phyloP scores from a whole-genome alignment of 129 eudicot species.

The Ambrosia trifida region DNA sequence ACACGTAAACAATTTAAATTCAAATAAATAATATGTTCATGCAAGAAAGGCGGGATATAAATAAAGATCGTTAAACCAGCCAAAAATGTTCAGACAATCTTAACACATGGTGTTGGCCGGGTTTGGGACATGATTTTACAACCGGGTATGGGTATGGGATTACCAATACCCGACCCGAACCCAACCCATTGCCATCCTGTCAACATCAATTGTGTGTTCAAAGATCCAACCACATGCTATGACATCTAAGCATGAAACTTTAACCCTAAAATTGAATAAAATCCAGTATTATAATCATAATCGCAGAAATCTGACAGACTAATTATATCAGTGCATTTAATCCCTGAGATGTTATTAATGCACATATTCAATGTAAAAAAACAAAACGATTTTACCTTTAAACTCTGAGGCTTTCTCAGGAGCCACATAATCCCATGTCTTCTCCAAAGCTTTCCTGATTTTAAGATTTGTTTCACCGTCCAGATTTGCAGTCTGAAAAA shows the following conservation, averaged over 20 bases:
- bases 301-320: not conserved
- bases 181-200: not conserved
- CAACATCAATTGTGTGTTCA: not conserved
- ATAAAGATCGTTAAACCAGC: conserved; percentile 2
- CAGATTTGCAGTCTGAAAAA: conserved; percentile 85
- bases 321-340: not conserved
- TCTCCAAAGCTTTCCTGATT: conserved; percentile 94
- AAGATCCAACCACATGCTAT: conserved; percentile 10
- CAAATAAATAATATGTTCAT: not conserved
- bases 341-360: conserved; percentile 12
- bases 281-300: not conserved
- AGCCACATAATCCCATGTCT: conserved; percentile 88
- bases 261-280: not conserved
- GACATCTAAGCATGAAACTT: conserved; percentile 10
- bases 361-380: conserved; percentile 1
- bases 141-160: too few relatives aligned
- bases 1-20: not conserved
- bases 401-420: conserved; percentile 91
- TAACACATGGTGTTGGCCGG: too few relatives aligned
- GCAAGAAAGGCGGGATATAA: conserved; percentile 4
- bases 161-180: too few relatives aligned
- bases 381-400: conserved; percentile 53
- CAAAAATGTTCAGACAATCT: not conserved
- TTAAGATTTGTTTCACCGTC: conserved; percentile 99
- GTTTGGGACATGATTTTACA: too few relatives aligned